Base-by-base conservation (phyloP, 768 basidiomycete genomes). In the Boletus eberwhitei region DNA sequence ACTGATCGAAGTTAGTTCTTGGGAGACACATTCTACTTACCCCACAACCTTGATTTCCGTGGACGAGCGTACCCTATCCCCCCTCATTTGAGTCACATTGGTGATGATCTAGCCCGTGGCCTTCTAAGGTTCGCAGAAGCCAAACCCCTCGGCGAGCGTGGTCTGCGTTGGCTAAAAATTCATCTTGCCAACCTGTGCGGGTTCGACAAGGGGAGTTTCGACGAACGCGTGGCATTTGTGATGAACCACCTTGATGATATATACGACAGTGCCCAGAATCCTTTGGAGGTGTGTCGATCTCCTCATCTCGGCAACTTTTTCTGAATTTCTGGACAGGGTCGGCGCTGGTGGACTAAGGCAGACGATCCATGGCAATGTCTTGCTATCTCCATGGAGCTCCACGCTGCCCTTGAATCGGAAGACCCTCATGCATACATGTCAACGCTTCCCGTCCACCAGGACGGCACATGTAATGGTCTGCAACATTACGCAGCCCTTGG, bases 311-410 rank as follows among this genome's bases (percentile, higher is more conserved):
- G 44, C n/a, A 38, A 14, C 53, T 40, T 32, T 45, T 38, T 31
- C 45, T 62, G 35, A 60, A 36, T 43, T 40, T 5, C 17, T 39
- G 16, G 22, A 11, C 53, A 90, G 86, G 93, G 90, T 22, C 67
- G 73, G 7, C 77, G 81, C 47, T 98, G 95, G 96, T 99, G 96
- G 96, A 71, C 79, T 40, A 75, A 83, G 52, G 94, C 93, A 0
- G 94, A 96, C 66, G 94, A 98, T 65, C 95, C 95, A 8, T 98
- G 96, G 95, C 96, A 98, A 70, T 95, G 89, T 68, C 87, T 98
- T 36, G 90, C 96, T 17, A 83, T 90, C 1, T 98, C 94, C 74
- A 84, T 87, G 69, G 97, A 99, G 66, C 77, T 98, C n/a, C 79
- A 79, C 43, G 79, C 78, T 1, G 96, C 96, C 2, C 77, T 95